A percentile compares a stretch with the other conserved stretches of the same genome.
phyloP scores from a whole-genome alignment of 176 grass and related monocot species.

The Triticum timopheevii region DNA sequence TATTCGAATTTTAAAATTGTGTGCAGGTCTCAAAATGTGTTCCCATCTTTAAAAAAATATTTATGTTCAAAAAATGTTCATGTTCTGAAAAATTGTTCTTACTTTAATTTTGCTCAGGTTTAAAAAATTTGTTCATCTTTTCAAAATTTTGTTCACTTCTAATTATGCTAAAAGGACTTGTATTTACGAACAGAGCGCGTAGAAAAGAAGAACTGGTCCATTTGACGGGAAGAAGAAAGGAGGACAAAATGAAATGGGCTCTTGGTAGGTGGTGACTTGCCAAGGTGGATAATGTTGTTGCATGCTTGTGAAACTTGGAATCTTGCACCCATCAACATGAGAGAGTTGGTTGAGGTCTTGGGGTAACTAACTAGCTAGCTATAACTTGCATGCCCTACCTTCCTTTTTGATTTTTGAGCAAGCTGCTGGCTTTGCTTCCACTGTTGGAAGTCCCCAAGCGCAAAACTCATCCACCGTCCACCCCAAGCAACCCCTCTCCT shows the following conservation, averaged over 20 bases:
- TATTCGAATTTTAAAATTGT: too few relatives aligned
- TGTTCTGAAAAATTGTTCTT: too few relatives aligned
- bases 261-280: not conserved
- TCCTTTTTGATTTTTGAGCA: not conserved
- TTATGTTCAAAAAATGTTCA: too few relatives aligned
- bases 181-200: too few relatives aligned
- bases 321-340: not conserved
- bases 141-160: too few relatives aligned
- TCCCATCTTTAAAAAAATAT: too few relatives aligned
- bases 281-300: not conserved
- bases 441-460: conserved; percentile 1
- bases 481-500: not conserved
- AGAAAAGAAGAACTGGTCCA: too few relatives aligned
- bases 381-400: not conserved
- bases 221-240: not conserved
- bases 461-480: not conserved
- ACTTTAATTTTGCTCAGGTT: too few relatives aligned
- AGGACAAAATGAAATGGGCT: not conserved
- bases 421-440: not conserved
- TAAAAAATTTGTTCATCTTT: too few relatives aligned
- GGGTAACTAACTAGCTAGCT: not conserved
- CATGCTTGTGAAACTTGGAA: not conserved
- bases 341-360: not conserved
- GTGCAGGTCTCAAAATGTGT: too few relatives aligned
- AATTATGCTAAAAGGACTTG: too few relatives aligned